Base-by-base conservation (phyloP, 2,329 filamentous ascomycete genomes). In the Calonectria honghensis region DNA sequence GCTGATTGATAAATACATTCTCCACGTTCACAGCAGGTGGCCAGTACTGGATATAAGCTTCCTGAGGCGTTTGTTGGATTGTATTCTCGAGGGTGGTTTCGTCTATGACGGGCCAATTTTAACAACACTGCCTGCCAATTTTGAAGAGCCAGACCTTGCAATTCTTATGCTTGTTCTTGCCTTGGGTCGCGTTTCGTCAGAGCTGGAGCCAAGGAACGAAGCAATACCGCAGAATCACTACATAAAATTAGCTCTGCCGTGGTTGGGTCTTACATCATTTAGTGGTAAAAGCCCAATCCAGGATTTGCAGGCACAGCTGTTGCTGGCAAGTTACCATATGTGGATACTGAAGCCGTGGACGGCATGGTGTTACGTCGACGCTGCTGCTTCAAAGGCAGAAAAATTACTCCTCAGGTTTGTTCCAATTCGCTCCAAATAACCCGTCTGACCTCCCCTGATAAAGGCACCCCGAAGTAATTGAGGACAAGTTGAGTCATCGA, bases 321-420 rank as follows among this genome's bases (percentile, higher is more conserved):
- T 51, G n/a, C 13, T 51, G 1, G n/a, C 48, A 27, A 51, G n/a
- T 14, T 51, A 51, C n/a, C 48, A 51, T 3, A 27, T 51, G 48
- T 51, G 48, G 48, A 51, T 51, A 51, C 2, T 51, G 24, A 51
- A 51, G 48, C 48, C 48, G n/a, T 51, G 48, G 48, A 51, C 48
- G 20, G 48, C n/a, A 5, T 51, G 48, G 48, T 51, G n/a, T 27
- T 51, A 51, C 13, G 10, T 20, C 24, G 48, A 51, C 27, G 48
- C n/a, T 14, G 48, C 48, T 4, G 48, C 48, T 24, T 51, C 48
- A 51, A 51, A 51, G 7, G 48, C 48, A 13, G 48, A 51, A 6
- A 51, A 51, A 27, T 27, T 51, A 14, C 14, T 51, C 11, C 24
- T 51, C 10, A 51, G 48, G 48, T 51, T 51, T 27, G 48, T 51